Conservation (phyloP, 2,329 filamentous ascomycete species). For the Aspergillus alliaceus region DNA sequence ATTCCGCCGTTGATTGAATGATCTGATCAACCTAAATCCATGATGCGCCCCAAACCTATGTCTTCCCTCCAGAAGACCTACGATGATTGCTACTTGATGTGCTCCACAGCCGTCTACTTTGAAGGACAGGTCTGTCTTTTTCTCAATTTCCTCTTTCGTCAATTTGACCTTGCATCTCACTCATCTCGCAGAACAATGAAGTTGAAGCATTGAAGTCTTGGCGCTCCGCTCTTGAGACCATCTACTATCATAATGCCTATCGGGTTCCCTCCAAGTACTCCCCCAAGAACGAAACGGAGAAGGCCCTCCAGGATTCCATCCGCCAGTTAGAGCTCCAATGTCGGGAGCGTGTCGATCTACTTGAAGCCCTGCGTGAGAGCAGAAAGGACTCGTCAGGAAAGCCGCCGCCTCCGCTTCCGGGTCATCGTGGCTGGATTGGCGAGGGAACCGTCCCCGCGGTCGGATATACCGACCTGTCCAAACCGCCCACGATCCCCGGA, state of each 20-base stretch:
- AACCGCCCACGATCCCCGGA: conserved; percentile 62
- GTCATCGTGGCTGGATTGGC: conserved; percentile 66
- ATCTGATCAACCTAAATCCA: conserved; percentile 27
- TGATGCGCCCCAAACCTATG: conserved; percentile 59
- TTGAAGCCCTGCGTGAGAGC: conserved; percentile 75
- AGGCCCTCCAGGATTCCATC: conserved; percentile 76
- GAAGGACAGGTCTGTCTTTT: conserved; percentile 71
- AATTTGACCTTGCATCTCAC: no score
- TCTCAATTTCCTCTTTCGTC: not conserved
- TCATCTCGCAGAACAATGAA: conserved; percentile 77
- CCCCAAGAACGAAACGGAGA: conserved; percentile 79
- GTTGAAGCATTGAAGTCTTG: conserved; percentile 86
- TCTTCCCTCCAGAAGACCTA: conserved; percentile 93
- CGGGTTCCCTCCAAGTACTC: conserved; percentile 68
- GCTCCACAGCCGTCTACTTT: conserved; percentile 94
- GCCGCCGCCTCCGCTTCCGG: conserved; percentile 18
- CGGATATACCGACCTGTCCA: conserved; percentile 77
- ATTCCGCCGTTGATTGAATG: conserved; percentile 17
- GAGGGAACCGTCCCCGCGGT: conserved; percentile 79
- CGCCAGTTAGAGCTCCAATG: conserved; percentile 84
- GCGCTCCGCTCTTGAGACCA: conserved; percentile 83
- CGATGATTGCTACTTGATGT: conserved; percentile 92
- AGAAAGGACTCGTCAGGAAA: conserved; percentile 48
- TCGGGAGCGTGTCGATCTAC: conserved; percentile 85
- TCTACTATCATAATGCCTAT: conserved; percentile 81